A percentile compares a stretch with the other conserved stretches of the same genome.
phyloP scores from a whole-genome alignment of 257 asterid genomes.

The Rauvolfia tetraphylla region DNA sequence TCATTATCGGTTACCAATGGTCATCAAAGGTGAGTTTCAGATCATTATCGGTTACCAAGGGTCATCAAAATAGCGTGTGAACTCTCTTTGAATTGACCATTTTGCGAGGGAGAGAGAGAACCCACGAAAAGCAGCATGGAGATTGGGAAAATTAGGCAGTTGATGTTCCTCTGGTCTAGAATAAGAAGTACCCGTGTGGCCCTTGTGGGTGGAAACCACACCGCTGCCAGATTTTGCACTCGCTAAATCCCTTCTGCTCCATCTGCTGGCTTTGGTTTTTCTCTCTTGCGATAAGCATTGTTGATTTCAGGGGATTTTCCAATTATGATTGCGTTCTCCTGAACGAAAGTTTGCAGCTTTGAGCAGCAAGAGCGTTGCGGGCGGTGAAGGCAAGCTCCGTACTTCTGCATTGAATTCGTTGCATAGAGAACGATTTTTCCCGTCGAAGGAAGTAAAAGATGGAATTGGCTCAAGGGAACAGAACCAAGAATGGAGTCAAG shows the following conservation, averaged over 20 bases:
- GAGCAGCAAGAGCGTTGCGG: background rate
- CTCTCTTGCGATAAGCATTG: slow-evolving; percentile 28
- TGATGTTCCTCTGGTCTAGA: slow-evolving; percentile 52
- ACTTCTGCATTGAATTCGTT: background rate
- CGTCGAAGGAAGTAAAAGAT: slow-evolving; percentile 14
- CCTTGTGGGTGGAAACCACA: slow-evolving; percentile 87
- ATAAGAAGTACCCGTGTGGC: slow-evolving; percentile 44
- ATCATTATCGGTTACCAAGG: background rate
- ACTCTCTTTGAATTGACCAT: slow-evolving; percentile 11
- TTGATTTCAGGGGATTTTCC: background rate
- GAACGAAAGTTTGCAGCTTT: slow-evolving; percentile 1
- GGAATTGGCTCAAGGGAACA: slow-evolving; percentile 32
- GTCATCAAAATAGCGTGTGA: slow-evolving; percentile 23
- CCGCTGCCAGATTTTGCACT: slow-evolving; percentile 79
- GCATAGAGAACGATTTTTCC: no score
- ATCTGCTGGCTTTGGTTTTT: slow-evolving; percentile 18
- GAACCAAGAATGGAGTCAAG: slow-evolving; percentile 14
- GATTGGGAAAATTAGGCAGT: slow-evolving; percentile 51
- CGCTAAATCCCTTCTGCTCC: slow-evolving; percentile 42
- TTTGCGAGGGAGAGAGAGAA: slow-evolving; percentile 1
- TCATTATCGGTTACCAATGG: background rate
- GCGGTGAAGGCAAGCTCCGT: no score
- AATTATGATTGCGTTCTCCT: background rate
- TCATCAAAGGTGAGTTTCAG: slow-evolving; percentile 9
- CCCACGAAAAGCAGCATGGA: slow-evolving; percentile 44